A percentile compares a stretch with the other conserved stretches of the same genome.
Conservation (phyloP, 2,329 filamentous ascomycete genomes). For the Fusarium siculi region DNA sequence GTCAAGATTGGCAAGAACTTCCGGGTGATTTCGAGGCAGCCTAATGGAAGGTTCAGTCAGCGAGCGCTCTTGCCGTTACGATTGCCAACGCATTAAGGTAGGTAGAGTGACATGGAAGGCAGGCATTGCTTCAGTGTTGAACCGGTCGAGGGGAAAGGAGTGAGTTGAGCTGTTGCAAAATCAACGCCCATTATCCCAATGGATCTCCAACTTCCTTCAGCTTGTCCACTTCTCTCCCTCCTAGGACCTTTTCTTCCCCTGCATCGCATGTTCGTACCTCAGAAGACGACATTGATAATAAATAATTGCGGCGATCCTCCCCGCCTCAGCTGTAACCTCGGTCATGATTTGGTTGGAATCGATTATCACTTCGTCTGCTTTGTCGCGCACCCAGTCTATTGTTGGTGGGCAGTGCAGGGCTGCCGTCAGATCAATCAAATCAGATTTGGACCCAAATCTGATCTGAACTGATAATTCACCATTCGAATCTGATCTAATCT, state of each 20-base stretch:
- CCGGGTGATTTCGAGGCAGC: constrained; percentile 51
- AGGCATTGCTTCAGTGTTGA: neutral
- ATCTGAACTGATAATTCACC: no score
- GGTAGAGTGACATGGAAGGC: neutral
- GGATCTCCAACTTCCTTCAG: neutral
- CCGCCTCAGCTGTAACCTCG: constrained; percentile 54
- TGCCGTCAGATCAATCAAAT: no score
- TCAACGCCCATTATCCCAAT: neutral
- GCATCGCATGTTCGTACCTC: constrained; percentile 42
- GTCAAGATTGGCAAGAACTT: constrained; percentile 46
- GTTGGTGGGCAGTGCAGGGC: constrained; percentile 1
- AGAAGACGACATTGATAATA: constrained; percentile 54
- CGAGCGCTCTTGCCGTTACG: constrained; percentile 4
- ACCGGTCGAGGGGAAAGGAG: neutral
- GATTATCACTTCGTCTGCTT: constrained; percentile 41
- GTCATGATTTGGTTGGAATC: constrained; percentile 50
- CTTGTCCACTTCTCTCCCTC: neutral
- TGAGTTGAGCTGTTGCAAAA: neutral
- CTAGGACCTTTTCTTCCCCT: neutral
- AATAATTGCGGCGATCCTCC: constrained; percentile 53
- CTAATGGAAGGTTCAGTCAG: constrained; percentile 35
- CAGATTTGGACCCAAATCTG: no score
- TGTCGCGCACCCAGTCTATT: constrained; percentile 47
- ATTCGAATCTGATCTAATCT: no score
- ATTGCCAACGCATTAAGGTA: neutral